These are phyloP conservation scores for Saturnispora serradocipensis DNA, from an alignment of 805 yeast genomes.

Conservation along the genomic window DNA sequence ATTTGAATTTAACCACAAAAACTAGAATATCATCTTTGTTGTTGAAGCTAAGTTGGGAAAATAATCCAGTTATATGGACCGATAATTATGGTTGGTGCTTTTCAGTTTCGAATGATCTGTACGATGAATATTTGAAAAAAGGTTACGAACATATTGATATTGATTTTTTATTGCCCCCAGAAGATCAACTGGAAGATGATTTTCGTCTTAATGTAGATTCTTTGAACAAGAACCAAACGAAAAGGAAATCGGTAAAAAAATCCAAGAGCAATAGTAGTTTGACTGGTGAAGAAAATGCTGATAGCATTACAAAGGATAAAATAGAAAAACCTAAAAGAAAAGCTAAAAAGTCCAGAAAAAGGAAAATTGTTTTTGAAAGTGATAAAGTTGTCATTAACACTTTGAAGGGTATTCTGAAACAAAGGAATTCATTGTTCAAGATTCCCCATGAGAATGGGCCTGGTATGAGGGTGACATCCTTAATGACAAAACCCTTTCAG, in stretches of 20 bases:
- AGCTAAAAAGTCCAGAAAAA: not conserved
- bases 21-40: conserved; percentile 71
- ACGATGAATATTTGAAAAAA: conserved; percentile 27
- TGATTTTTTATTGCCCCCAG: conserved; percentile 12
- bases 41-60: conserved; percentile 77
- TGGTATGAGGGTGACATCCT: conserved; percentile 55
- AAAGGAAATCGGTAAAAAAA: not conserved
- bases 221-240: not conserved
- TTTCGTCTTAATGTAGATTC: conserved; percentile 1
- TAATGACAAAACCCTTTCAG: conserved; percentile 70
- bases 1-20: conserved; percentile 53
- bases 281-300: not conserved
- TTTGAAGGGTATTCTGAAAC: conserved; percentile 1
- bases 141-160: conserved; percentile 26
- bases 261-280: not conserved
- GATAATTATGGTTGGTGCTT: conserved; percentile 85
- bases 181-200: conserved; percentile 12
- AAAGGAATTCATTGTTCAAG: conserved; percentile 37
- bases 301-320: not conserved
- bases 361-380: conserved; percentile 6
- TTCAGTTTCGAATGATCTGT: conserved; percentile 39
- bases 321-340: not conserved
- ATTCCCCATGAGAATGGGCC: conserved; percentile 89
- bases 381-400: conserved; percentile 15
- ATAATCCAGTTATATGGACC: conserved; percentile 73